phyloP scores from a whole-genome alignment of 1,284 basidiomycete species.

The Waitea zeae region DNA sequence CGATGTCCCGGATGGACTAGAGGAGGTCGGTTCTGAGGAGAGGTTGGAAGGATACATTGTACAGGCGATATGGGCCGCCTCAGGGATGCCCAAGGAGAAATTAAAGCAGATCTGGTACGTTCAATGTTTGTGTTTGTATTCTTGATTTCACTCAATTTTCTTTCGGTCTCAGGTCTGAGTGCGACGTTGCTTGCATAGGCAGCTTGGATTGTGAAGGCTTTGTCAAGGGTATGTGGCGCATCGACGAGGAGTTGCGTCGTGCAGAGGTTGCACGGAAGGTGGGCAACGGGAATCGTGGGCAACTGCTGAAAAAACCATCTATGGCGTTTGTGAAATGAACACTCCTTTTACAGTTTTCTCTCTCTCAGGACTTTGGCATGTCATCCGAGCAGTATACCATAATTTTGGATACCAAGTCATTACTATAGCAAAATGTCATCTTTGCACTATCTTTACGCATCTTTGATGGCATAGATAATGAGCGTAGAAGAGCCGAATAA shows the following conservation, averaged over 20 bases:
- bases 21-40: conserved; percentile 22
- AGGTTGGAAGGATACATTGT: conserved; percentile 37
- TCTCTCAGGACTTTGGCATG: too few relatives aligned
- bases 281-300: too few relatives aligned
- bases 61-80: conserved; percentile 43
- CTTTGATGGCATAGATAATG: too few relatives aligned
- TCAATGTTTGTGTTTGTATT: conserved; percentile 7
- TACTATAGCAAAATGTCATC: too few relatives aligned
- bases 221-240: conserved; percentile 64
- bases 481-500: too few relatives aligned
- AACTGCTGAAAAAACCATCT: too few relatives aligned
- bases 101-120: conserved; percentile 51
- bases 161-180: conserved; percentile 36
- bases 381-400: too few relatives aligned
- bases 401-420: too few relatives aligned
- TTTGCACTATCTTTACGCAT: too few relatives aligned
- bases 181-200: conserved; percentile 36
- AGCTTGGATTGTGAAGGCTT: conserved; percentile 48
- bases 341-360: too few relatives aligned
- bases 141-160: conserved; percentile 3
- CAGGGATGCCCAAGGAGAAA: conserved; percentile 31
- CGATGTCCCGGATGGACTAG: conserved; percentile 23
- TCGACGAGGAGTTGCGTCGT: conserved; percentile 66
- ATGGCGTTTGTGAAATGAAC: too few relatives aligned
- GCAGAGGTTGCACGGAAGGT: conserved; percentile 24